Evolutionary conservation across 768 basidiomycete genomes (phyloP).

Genomic region (Lactarius akahatsu): DNA sequence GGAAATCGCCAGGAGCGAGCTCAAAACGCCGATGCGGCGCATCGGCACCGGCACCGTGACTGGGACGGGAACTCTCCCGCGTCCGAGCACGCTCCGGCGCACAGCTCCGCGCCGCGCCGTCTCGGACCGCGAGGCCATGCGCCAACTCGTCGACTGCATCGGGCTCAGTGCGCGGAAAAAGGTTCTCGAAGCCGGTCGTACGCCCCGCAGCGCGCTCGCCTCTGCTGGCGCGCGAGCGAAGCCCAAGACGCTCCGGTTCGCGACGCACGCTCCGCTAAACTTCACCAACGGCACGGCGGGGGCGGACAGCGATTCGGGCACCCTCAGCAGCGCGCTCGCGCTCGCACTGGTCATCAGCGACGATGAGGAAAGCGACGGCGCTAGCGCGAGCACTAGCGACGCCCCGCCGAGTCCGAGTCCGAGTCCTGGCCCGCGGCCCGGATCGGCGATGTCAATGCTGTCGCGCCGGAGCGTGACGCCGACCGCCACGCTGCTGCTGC

Average conservation of each 20-base stretch:
- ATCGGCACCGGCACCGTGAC: constrained; percentile 29
- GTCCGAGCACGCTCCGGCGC: constrained; percentile 55
- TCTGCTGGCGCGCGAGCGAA: constrained; percentile 17
- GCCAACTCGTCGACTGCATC: constrained; percentile 81
- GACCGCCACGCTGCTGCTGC: constrained; percentile 37
- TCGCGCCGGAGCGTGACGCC: constrained; percentile 65
- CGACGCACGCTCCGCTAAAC: constrained; percentile 17
- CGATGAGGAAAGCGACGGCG: constrained; percentile 40
- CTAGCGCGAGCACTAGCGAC: constrained; percentile 54
- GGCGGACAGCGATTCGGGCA: constrained; percentile 7
- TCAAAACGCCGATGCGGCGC: constrained; percentile 65
- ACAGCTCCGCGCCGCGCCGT: constrained; percentile 50
- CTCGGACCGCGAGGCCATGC: constrained; percentile 85
- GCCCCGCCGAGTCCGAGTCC: constrained; percentile 73
- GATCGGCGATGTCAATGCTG: constrained; percentile 70
- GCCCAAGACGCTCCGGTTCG: constrained; percentile 28
- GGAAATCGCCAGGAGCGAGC: constrained; percentile 30
- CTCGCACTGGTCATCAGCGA: not conserved
- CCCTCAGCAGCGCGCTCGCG: not conserved
- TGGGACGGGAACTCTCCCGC: constrained; percentile 48
- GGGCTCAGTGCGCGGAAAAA: constrained; percentile 85
- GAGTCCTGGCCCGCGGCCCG: constrained; percentile 67
- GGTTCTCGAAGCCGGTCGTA: constrained; percentile 82
- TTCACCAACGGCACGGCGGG: not conserved
- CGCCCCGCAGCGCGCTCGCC: constrained; percentile 54